Conservation (phyloP, 495 filamentous ascomycete species). For the Astrocystis sublimbata region DNA sequence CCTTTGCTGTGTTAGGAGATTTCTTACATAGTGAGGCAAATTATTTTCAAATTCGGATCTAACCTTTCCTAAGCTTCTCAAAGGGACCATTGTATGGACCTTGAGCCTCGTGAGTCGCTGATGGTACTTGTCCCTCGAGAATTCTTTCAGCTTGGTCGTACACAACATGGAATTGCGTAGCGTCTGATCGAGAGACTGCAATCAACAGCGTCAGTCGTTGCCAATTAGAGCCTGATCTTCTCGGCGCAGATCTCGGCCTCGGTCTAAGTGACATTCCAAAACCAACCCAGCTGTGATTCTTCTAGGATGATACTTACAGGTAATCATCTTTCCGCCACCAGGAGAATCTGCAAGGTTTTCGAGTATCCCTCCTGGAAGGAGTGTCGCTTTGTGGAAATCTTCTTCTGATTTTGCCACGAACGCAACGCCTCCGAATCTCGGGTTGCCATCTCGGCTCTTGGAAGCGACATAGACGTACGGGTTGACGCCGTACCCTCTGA, state of each 20-base stretch:
- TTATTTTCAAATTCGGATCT: background rate
- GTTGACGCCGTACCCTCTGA: constrained; percentile 47
- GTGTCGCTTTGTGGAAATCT: constrained; percentile 39
- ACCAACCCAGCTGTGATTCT: background rate
- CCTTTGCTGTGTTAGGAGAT: background rate
- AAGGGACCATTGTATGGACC: constrained; percentile 19
- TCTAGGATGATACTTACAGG: constrained; percentile 15
- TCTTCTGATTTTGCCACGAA: constrained; percentile 44
- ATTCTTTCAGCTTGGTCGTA: constrained; percentile 38
- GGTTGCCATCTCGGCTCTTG: constrained; percentile 20
- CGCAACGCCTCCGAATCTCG: constrained; percentile 37
- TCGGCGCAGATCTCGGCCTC: too few relatives aligned
- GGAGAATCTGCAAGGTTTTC: constrained; percentile 34
- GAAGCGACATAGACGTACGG: constrained; percentile 47
- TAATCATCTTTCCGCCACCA: constrained; percentile 48
- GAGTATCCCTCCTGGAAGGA: constrained; percentile 24
- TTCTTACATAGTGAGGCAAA: background rate
- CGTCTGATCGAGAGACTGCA: constrained; percentile 40
- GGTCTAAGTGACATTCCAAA: too few relatives aligned
- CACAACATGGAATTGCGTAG: constrained; percentile 46
- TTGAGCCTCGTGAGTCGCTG: constrained; percentile 15
- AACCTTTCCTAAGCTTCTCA: constrained; percentile 22
- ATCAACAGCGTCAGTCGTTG: background rate
- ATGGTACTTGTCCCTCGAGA: background rate
- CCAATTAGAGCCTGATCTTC: background rate